These are phyloP conservation scores for Cladosporium phlei DNA, from an alignment of 2,329 filamentous ascomycete genomes.

Conservation along the genomic window DNA sequence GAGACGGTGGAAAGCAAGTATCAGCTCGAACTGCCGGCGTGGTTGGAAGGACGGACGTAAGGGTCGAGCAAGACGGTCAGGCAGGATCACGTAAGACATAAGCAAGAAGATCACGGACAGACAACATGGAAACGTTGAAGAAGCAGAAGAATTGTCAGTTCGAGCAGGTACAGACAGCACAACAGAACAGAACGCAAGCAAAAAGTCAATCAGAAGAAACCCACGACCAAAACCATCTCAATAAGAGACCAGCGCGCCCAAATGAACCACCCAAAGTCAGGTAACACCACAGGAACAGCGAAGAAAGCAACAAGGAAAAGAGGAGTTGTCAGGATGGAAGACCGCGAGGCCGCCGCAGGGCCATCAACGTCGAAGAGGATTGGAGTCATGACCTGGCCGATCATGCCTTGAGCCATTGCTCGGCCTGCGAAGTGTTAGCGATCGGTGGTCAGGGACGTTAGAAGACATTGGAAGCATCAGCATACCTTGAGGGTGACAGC, in stretches of 20 bases:
- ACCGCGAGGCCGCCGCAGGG: too few species aligned
- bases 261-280: background rate
- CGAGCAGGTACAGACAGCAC: background rate
- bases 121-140: too few species aligned
- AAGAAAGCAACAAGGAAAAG: background rate
- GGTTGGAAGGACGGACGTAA: too few species aligned
- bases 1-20: too few species aligned
- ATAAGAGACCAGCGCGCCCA: background rate
- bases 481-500: background rate
- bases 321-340: too few species aligned
- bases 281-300: background rate
- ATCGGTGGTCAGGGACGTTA: background rate
- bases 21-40: too few species aligned
- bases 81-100: too few species aligned
- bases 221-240: too few species aligned
- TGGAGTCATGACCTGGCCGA: too few species aligned
- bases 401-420: background rate
- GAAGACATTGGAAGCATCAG: background rate
- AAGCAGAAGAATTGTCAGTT: conserved; percentile 3
- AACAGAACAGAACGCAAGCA: background rate
- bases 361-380: too few species aligned
- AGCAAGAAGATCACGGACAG: too few species aligned
- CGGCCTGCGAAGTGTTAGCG: background rate
- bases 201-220: background rate
- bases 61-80: too few species aligned